Evolutionary conservation across 176 grass and related monocot species (phyloP), one percentile per base, ranked within the genome.

Genomic region (Juncus inflexus): DNA sequence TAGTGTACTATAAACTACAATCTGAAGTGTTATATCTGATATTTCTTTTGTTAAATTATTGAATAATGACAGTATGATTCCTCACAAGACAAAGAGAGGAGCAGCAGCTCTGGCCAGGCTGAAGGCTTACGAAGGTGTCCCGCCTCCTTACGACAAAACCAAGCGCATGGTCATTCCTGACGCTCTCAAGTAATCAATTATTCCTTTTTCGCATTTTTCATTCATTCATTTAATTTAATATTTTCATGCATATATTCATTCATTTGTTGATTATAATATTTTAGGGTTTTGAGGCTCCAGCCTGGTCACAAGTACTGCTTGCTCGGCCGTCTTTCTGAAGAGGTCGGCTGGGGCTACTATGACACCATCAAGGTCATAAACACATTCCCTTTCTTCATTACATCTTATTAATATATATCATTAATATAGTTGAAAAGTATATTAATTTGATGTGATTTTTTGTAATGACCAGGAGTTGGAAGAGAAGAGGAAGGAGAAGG

Each of bases 141-240:
- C 92, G 4, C 87, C 92, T 45, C 92, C 92, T 51, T 91, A 89
- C 69, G 92, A 97, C 76, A 91, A 78, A 74, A 81, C 54, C 19
- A 91, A 97, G 77, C 85, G 85, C 16, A 77, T 91, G 82, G 92
- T 91, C 59, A 83, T 97, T 74, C 92, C 92, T 10, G 92, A 97
- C 41, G 92, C 92, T 43, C 85, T 91, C 72, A 97, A 97, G 92
- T 97, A 85, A 63, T 40, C 65, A 67, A 0, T 13, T 10, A 0
- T 50, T 56, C 37, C 47, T 50, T 37, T 37, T 1, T 3, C 14
- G 5, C 2, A 50, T 42, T 4, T 84, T 1, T 16, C 6, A 16
- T 41, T 11, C 9, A 40, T 40, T 40, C 5, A 41, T 52, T 52
- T 52, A 38, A 39, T 40, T 14, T 28, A 28, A 47, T 47, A 58